These are phyloP conservation scores for Solanum okadae DNA, from an alignment of 257 asterid species.

Conservation along the genomic window DNA sequence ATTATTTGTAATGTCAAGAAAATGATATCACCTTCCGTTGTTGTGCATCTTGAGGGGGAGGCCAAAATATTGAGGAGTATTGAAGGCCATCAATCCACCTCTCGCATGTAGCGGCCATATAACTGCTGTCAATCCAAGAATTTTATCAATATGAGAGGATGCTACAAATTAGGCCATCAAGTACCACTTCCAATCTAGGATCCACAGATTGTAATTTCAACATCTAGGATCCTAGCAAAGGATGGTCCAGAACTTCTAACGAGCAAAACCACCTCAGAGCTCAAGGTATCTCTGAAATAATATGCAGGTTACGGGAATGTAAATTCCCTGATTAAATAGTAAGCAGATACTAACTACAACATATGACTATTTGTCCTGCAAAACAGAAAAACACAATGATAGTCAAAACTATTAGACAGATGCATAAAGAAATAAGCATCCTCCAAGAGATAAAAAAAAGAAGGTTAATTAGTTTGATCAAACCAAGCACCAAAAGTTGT, in stretches of 20 bases:
- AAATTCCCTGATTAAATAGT: background rate
- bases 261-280: background rate
- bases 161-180: conserved; percentile 25
- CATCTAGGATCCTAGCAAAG: conserved; percentile 18
- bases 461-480: background rate
- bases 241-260: background rate
- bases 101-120: conserved; percentile 66
- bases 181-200: conserved; percentile 54
- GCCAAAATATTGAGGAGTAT: conserved; percentile 91
- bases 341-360: background rate
- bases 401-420: background rate
- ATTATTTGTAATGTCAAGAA: background rate
- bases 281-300: background rate
- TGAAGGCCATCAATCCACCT: conserved; percentile 92
- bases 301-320: background rate
- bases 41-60: conserved; percentile 73
- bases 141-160: conserved; percentile 26
- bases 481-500: background rate
- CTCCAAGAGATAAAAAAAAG: background rate
- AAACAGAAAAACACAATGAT: background rate
- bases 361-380: background rate
- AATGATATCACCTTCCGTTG: conserved; percentile 66
- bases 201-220: conserved; percentile 46
- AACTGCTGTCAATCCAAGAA: conserved; percentile 7
- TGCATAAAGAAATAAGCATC: background rate